Base-by-base conservation (phyloP, 2,329 filamentous ascomycete genomes). In the Paradendryphiella salina region DNA sequence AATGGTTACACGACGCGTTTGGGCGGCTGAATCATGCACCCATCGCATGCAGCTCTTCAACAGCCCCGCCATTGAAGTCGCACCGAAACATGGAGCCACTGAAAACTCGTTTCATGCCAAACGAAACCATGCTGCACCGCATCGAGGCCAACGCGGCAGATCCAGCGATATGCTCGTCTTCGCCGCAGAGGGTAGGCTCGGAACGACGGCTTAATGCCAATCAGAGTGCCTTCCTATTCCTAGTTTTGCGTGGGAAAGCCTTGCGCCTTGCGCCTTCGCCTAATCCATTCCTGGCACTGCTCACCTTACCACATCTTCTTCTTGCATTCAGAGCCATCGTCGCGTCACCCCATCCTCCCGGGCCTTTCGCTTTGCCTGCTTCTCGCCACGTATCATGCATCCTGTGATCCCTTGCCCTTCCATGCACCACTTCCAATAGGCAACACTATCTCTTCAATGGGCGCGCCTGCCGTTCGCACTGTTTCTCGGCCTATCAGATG, bases 31-130 rank as follows among this genome's bases (percentile, higher is more conserved):
- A 51, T 29, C 15, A 45, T 11, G 29, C 36, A 17, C 33, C 48
- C 38, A 43, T 37, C 32, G 44, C 18, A 42, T 38, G 28, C 46
- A 45, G 33, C 43, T 26, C 34, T 26, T 40, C 21, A 13, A 49
- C 29, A 31, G 14, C 28, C 44, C 29, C 44, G 14, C 37, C 37
- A 23, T n/a, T 20, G 38, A 18, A 28, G 42, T 45, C 15, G 41
- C 46, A 44, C 26, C 35, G n/a, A 10, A 6, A 9, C 23, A 26
- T 26, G 23, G 13, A 20, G 26, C 28, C 43, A 46, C 33, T 26
- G 54, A 58, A 61, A 58, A 60, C 38, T 53, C 54, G 59, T 61
- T 61, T 60, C 54, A 57, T 52, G 49, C 54, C 60, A 63, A 60
- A 47, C 41, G 50, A 58, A 45, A 32, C 28, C 18, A 38, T 34